Percentiles rank a stretch among this genome's conserved stretches.
These are phyloP conservation scores for Gaillardinia entomophila DNA, from an alignment of 805 yeast genomes.

Conservation along the genomic window DNA sequence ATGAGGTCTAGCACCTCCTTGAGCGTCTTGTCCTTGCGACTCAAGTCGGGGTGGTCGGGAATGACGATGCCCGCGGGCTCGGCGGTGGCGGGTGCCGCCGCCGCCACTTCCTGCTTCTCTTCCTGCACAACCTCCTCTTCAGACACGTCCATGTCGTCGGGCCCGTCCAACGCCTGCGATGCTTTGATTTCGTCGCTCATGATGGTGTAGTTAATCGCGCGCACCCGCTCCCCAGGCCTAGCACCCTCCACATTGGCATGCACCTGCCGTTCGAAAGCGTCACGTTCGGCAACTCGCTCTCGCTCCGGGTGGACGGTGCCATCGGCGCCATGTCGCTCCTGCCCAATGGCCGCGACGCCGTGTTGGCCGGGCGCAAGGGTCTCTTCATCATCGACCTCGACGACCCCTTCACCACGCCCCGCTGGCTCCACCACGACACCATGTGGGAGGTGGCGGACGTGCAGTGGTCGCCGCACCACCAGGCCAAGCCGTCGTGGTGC, in stretches of 20 bases:
- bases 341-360: slow-evolving; percentile 91
- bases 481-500: slow-evolving; percentile 81
- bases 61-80: slow-evolving; percentile 11
- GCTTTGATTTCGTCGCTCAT: background rate
- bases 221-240: background rate
- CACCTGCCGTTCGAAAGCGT: slow-evolving; percentile 32
- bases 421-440: slow-evolving; percentile 88
- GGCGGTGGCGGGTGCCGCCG: background rate
- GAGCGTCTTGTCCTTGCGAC: slow-evolving; percentile 75
- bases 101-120: too few relatives aligned
- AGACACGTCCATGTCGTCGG: background rate
- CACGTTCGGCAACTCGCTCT: slow-evolving; percentile 77
- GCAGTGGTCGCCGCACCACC: slow-evolving; percentile 91
- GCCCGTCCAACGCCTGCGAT: background rate
- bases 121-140: background rate
- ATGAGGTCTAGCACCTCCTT: slow-evolving; percentile 80
- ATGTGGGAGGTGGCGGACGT: slow-evolving; percentile 99
- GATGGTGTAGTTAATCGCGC: background rate
- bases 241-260: too few relatives aligned
- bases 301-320: slow-evolving; percentile 84
- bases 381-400: slow-evolving; percentile 86
- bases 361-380: slow-evolving; percentile 78
- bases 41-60: slow-evolving; percentile 59
- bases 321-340: slow-evolving; percentile 86
- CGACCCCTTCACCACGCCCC: slow-evolving; percentile 91